A percentile compares a stretch with the other conserved stretches of the same genome.
Evolutionary conservation across 306 rosid species (phyloP).

Genomic region (Mucuna pruriens): DNA sequence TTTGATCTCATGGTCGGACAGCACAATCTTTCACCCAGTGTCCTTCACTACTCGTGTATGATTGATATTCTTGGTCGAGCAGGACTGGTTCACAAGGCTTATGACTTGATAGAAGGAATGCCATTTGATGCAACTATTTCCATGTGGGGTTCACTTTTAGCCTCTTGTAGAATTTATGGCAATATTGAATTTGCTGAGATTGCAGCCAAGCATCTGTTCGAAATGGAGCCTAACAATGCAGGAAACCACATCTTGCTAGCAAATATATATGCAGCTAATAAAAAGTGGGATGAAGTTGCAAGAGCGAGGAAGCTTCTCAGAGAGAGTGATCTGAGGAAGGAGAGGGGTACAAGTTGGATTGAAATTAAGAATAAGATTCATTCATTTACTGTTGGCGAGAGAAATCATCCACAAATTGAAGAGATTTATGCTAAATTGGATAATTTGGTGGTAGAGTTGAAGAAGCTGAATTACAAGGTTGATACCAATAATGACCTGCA

Average conservation of each 20-base stretch:
- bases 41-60: conserved; percentile 77
- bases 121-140: conserved; percentile 72
- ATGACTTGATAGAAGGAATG: conserved; percentile 61
- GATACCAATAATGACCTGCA: conserved; percentile 73
- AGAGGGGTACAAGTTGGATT: conserved; percentile 87
- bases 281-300: conserved; percentile 84
- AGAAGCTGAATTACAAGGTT: conserved; percentile 60
- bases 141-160: conserved; percentile 90
- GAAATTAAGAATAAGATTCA: conserved; percentile 75
- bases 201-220: conserved; percentile 75
- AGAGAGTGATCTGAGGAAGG: conserved; percentile 75
- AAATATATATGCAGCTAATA: conserved; percentile 71
- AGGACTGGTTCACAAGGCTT: conserved; percentile 65
- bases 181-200: conserved; percentile 75
- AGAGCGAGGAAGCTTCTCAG: conserved; percentile 69
- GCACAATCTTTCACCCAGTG: conserved; percentile 68
- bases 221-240: conserved; percentile 81
- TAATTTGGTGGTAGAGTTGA: conserved; percentile 61
- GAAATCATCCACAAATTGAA: conserved; percentile 61
- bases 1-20: conserved; percentile 66
- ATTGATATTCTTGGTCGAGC: conserved; percentile 82
- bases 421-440: conserved; percentile 68
- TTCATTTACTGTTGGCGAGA: conserved; percentile 79
- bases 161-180: conserved; percentile 73
- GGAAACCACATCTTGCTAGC: conserved; percentile 86